Evolutionary conservation across 148 eudicot genomes (phyloP).

Genomic region (Chenopodium suecicum): DNA sequence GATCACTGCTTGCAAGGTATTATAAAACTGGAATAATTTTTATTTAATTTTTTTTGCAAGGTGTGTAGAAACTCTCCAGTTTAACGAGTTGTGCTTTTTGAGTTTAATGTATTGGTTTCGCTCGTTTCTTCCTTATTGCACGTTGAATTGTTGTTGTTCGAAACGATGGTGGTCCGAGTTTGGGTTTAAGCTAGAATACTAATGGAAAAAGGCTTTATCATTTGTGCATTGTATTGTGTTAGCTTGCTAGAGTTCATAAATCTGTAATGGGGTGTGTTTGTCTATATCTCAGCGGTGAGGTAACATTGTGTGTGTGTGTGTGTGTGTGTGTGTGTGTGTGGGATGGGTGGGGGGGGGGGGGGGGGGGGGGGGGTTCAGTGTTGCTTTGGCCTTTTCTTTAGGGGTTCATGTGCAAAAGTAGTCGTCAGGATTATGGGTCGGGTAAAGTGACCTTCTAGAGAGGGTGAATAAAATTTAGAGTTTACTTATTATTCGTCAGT

Average conservation of each 20-base stretch:
- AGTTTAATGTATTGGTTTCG: background rate
- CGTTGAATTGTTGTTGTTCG: background rate
- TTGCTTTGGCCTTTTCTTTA: background rate
- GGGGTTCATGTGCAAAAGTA: background rate
- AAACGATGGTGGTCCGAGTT: background rate
- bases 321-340: background rate
- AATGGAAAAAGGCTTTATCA: background rate
- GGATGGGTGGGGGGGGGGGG: background rate
- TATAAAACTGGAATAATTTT: background rate
- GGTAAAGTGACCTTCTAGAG: background rate
- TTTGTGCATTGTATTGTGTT: constrained; percentile 5
- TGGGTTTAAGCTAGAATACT: background rate
- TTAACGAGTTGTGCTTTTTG: background rate
- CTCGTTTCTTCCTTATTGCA: background rate
- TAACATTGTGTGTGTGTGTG: too few species aligned
- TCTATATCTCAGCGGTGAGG: background rate
- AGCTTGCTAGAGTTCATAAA: background rate
- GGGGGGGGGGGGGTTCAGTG: background rate
- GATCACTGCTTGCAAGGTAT: constrained; percentile 29
- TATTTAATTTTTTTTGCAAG: background rate
- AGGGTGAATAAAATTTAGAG: background rate
- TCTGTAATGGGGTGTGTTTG: background rate
- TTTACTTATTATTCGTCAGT: background rate
- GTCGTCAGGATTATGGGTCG: background rate
- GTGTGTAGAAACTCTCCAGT: background rate